phyloP scores from a whole-genome alignment of 805 yeast genomes.

The Blastobotrys americana region DNA sequence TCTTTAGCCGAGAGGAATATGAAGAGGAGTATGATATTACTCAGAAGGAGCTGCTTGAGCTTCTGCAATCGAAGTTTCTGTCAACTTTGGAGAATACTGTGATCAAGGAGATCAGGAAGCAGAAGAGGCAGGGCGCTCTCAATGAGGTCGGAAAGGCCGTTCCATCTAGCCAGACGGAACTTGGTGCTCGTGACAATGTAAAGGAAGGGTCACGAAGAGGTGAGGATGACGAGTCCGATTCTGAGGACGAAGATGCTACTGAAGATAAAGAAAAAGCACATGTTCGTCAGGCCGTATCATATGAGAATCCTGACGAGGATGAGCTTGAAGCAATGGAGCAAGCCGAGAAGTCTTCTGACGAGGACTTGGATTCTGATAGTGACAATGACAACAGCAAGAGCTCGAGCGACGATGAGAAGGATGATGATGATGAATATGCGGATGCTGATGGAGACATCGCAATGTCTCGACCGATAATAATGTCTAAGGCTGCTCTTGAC shows the following conservation, averaged over 20 bases:
- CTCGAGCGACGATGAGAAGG: slow-evolving; percentile 38
- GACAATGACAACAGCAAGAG: slow-evolving; percentile 32
- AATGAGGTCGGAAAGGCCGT: slow-evolving; percentile 30
- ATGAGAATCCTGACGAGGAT: slow-evolving; percentile 93
- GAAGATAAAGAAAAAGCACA: slow-evolving; percentile 55
- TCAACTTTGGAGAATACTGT: slow-evolving; percentile 63
- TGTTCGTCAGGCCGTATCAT: slow-evolving; percentile 80
- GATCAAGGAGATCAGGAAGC: slow-evolving; percentile 74
- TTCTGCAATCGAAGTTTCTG: slow-evolving; percentile 60
- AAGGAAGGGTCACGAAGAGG: slow-evolving; percentile 29
- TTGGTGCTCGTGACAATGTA: slow-evolving; percentile 47
- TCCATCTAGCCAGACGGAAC: slow-evolving; percentile 36
- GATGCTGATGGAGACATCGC: slow-evolving; percentile 19
- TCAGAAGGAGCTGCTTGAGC: slow-evolving; percentile 66
- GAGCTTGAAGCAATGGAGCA: slow-evolving; percentile 83
- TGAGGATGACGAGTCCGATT: slow-evolving; percentile 34
- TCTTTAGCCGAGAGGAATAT: slow-evolving; percentile 73
- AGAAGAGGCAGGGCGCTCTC: slow-evolving; percentile 43
- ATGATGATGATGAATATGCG: slow-evolving; percentile 13
- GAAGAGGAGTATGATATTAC: slow-evolving; percentile 82
- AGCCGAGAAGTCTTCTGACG: slow-evolving; percentile 43
- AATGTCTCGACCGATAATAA: slow-evolving; percentile 18
- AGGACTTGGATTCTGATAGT: slow-evolving; percentile 28
- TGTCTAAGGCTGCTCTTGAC: slow-evolving; percentile 62
- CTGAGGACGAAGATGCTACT: slow-evolving; percentile 53